These are phyloP conservation scores for Trichoderma koningiopsis DNA, from an alignment of 2,329 filamentous ascomycete genomes.

Conservation along the genomic window DNA sequence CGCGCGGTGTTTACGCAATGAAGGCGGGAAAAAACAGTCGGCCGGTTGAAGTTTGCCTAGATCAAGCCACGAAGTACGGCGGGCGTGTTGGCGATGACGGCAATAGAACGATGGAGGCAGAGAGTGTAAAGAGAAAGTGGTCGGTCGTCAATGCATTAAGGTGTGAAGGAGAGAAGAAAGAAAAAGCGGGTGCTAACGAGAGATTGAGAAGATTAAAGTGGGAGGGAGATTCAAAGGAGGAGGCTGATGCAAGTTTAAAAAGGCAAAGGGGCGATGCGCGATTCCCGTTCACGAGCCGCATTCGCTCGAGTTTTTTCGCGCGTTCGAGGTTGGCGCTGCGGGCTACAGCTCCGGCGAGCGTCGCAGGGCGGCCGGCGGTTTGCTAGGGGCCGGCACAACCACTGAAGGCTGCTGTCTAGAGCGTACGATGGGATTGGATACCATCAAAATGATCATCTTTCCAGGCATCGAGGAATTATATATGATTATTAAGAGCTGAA, in stretches of 20 bases:
- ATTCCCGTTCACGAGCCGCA: neutral
- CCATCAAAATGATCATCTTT: neutral
- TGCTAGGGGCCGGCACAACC: neutral
- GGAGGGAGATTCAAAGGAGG: constrained; percentile 15
- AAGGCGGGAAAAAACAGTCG: neutral
- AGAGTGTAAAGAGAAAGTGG: neutral
- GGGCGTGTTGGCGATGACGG: constrained; percentile 15
- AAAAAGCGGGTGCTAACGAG: constrained; percentile 10
- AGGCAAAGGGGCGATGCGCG: constrained; percentile 22
- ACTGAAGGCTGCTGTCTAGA: neutral
- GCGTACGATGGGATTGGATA: neutral
- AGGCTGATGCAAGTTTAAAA: constrained; percentile 18
- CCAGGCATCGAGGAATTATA: neutral
- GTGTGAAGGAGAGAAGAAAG: neutral
- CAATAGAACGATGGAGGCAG: neutral
- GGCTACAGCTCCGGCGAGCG: neutral
- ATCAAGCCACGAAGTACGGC: neutral
- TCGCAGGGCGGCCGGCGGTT: neutral
- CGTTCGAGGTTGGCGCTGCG: constrained; percentile 5
- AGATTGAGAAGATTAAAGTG: constrained; percentile 3
- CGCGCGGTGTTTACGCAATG: neutral
- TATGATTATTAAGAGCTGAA: neutral
- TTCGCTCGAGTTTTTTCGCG: neutral
- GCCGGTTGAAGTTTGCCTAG: neutral
- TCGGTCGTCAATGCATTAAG: neutral